Base-by-base conservation (phyloP, 495 filamentous ascomycete genomes). In the Penicillium steckii region DNA sequence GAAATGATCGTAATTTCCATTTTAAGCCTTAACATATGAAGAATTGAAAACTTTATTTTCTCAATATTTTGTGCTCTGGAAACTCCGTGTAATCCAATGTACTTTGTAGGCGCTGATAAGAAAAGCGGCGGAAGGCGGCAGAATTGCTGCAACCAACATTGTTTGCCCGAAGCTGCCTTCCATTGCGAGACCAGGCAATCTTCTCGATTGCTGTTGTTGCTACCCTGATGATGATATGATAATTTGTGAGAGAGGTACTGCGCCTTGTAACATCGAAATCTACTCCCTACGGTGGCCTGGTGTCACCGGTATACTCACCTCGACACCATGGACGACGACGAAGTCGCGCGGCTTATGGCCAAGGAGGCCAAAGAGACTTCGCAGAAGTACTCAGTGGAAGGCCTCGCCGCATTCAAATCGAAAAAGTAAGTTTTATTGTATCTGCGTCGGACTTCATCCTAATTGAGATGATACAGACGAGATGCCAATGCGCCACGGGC, bases 401-500 rank as follows among this genome's bases (percentile, higher is more conserved):
- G 91, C 3, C 64, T 93, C 17, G 79, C 85, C 44, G 88, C 88
- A 9, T 86, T 87, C 53, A 72, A 83, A 25, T 79, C 81, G n/a
- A 78, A 77, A 55, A 86, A 85, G 90, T 92, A 74, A 51, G 77
- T 65, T 43, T 26, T 4, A 4, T 10, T n/a, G 2, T 18, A 8
- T 15, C n/a, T n/a, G n/a, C n/a, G 12, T 8, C 18, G 1, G 7
- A 3, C 2, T 15, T 0, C 33, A 37, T 8, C 4, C 1, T 8
- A 37, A 18, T 18, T 37, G 33, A 37, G n/a, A 15, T 37, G 1
- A 44, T 59, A 10, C 53, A 84, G 81, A 50, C 68, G 78, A 30
- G 69, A 84, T 18, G 67, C 77, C 22, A 81, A 81, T 60, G 89
- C 90, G 46, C 90, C 90, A 3, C 96, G 91, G 60, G 90, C 93